Conservation (phyloP, 1,284 basidiomycete genomes). For the Rhodotorula sp. region DNA sequence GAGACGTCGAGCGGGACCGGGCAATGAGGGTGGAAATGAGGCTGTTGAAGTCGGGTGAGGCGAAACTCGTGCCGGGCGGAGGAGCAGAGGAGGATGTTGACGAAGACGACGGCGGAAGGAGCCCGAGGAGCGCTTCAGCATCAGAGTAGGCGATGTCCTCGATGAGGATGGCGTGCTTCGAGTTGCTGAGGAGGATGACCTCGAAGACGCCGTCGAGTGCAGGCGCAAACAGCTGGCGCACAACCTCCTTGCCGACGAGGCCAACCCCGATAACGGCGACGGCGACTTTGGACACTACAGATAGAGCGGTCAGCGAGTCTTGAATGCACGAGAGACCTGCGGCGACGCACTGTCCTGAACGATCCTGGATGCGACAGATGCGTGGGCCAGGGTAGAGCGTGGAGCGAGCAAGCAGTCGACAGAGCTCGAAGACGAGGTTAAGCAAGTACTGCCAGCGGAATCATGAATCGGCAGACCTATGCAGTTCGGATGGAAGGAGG, state of each 20-base stretch:
- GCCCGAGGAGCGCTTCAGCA: not conserved
- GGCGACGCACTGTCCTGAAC: no score
- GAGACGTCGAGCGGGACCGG: conserved; percentile 48
- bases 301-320: not conserved
- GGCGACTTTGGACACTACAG: not conserved
- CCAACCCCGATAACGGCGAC: conserved; percentile 66
- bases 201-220: conserved; percentile 63
- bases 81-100: not conserved
- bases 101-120: conserved; percentile 10
- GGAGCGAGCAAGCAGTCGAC: no score
- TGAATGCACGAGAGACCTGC: not conserved
- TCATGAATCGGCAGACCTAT: no score
- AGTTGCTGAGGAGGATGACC: conserved; percentile 70
- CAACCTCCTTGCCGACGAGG: conserved; percentile 80
- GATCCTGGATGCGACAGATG: no score
- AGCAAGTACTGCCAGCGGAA: no score
- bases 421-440: no score
- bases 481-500: no score
- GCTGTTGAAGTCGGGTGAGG: conserved; percentile 49
- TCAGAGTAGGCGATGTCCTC: not conserved
- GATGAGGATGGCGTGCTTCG: conserved; percentile 55
- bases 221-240: conserved; percentile 65
- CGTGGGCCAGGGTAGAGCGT: no score
- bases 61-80: not conserved
- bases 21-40: conserved; percentile 53